These are phyloP conservation scores for Hansenula sp. DNA, from an alignment of 1,139 yeast genomes.

Conservation along the genomic window DNA sequence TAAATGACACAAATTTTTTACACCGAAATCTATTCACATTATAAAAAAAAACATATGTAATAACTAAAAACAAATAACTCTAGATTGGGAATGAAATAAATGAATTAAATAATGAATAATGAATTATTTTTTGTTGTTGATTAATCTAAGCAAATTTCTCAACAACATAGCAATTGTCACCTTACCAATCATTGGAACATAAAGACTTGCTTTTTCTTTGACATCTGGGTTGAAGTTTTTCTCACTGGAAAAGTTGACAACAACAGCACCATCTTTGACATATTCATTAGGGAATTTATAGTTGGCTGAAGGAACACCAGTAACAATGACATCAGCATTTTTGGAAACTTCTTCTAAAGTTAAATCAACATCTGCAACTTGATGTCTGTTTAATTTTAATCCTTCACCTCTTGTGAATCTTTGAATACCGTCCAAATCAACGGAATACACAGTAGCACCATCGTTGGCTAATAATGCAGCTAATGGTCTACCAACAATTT, in stretches of 20 bases:
- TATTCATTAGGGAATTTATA: slow-evolving; percentile 84
- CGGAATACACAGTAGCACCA: slow-evolving; percentile 94
- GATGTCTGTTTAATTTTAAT: slow-evolving; percentile 74
- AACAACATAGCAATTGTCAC: slow-evolving; percentile 93
- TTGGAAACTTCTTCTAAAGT: slow-evolving; percentile 60
- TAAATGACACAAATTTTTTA: no score
- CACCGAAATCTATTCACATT: no score
- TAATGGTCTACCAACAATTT: slow-evolving; percentile 94
- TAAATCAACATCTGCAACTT: slow-evolving; percentile 61
- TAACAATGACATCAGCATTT: slow-evolving; percentile 84
- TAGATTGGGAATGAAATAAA: no score
- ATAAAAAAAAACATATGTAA: no score
- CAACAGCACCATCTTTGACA: slow-evolving; percentile 83
- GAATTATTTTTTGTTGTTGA: slow-evolving; percentile 43
- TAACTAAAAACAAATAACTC: no score
- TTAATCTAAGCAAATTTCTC: slow-evolving; percentile 78
- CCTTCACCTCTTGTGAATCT: slow-evolving; percentile 94
- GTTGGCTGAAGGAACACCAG: slow-evolving; percentile 84
- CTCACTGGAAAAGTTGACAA: slow-evolving; percentile 83
- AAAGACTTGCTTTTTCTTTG: slow-evolving; percentile 80
- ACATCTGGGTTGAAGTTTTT: slow-evolving; percentile 81
- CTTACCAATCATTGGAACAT: slow-evolving; percentile 94
- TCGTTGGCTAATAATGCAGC: slow-evolving; percentile 96
- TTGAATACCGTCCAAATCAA: slow-evolving; percentile 82
- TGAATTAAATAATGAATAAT: no score